Conservation (phyloP, 2,329 filamentous ascomycete genomes). For the Myriosclerotinia duriaeana region DNA sequence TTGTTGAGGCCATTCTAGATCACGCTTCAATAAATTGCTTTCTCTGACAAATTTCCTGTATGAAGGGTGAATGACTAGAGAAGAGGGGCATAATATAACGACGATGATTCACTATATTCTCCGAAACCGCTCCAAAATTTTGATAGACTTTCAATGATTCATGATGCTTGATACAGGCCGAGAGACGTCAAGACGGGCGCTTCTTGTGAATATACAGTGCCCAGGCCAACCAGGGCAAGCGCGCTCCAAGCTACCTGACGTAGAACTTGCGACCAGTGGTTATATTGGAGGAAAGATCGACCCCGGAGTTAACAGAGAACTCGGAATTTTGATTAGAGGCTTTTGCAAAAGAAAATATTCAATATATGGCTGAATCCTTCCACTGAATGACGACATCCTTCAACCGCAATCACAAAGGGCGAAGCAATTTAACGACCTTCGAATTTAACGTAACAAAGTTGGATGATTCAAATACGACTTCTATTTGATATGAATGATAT, state of each 20-base stretch:
- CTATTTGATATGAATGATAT: neutral
- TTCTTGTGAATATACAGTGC: neutral
- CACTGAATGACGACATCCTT: neutral
- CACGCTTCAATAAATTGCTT: neutral
- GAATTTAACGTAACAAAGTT: neutral
- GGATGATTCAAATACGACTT: neutral
- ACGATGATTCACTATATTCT: neutral
- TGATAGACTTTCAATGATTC: neutral
- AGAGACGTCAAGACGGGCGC: neutral
- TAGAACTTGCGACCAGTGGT: neutral
- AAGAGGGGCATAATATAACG: neutral
- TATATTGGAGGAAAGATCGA: conserved; percentile 4
- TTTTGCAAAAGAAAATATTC: too few species aligned
- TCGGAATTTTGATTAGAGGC: neutral
- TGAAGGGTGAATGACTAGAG: neutral
- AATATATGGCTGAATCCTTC: neutral
- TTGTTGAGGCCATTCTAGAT: neutral
- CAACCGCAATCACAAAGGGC: neutral
- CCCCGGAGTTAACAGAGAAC: neutral
- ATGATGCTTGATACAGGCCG: neutral
- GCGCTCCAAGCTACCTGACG: neutral
- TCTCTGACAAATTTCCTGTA: neutral
- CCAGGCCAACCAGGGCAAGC: neutral
- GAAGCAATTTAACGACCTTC: neutral
- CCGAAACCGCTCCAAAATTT: neutral